Conservation (phyloP, 306 rosid genomes). For the Dalbergia cochinchinensis region DNA sequence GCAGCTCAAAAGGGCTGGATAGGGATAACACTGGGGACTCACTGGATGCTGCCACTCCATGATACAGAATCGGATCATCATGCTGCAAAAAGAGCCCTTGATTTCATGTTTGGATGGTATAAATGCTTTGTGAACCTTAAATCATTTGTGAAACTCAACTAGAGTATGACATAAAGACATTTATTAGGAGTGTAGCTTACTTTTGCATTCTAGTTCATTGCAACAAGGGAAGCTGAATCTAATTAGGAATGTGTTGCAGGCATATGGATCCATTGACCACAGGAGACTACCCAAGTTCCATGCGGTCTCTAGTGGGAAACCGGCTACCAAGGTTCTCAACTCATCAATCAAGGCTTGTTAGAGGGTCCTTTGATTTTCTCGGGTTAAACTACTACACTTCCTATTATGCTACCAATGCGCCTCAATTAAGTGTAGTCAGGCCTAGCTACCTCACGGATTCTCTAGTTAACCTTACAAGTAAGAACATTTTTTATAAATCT, state of each 20-base stretch:
- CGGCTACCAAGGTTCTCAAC: conserved; percentile 45
- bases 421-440: conserved; percentile 27
- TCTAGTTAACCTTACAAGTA: conserved; percentile 28
- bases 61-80: conserved; percentile 34
- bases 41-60: conserved; percentile 57
- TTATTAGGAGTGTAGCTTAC: neutral
- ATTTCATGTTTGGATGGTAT: conserved; percentile 56
- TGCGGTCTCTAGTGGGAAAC: conserved; percentile 38
- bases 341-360: conserved; percentile 25
- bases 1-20: conserved; percentile 58
- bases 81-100: conserved; percentile 56
- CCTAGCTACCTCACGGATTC: conserved; percentile 49
- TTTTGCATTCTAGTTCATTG: neutral
- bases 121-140: neutral
- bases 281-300: conserved; percentile 47
- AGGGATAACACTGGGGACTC: conserved; percentile 49
- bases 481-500: neutral
- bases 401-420: conserved; percentile 34
- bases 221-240: neutral
- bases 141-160: neutral
- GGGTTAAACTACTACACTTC: conserved; percentile 50
- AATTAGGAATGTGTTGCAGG: conserved; percentile 9
- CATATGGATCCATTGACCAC: conserved; percentile 41
- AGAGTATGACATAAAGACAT: neutral
- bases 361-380: conserved; percentile 45